Conservation (phyloP, 352 stramenopile species). For the Globisporangium echinulatum region DNA sequence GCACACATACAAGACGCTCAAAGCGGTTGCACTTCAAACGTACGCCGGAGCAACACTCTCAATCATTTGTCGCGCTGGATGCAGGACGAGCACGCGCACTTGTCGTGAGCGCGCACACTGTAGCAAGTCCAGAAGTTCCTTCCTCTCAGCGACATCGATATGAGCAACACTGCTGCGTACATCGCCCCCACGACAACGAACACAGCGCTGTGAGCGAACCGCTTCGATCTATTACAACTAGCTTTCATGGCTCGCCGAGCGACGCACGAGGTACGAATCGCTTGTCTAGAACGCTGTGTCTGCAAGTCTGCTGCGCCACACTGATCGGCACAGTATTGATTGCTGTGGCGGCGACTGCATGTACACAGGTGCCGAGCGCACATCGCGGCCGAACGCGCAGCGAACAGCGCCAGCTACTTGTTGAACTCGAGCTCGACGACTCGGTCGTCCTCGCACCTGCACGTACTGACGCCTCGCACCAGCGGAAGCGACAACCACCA, state of each 20-base stretch:
- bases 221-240: no score
- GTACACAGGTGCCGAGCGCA: background rate
- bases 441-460: conserved; percentile 17
- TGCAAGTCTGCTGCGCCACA: background rate
- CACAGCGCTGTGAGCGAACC: no score
- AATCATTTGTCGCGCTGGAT: no score
- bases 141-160: no score
- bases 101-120: no score
- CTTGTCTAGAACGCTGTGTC: background rate
- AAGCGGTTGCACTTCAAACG: no score
- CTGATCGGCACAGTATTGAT: background rate
- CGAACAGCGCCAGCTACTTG: conserved; percentile 40
- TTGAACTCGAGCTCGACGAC: conserved; percentile 65
- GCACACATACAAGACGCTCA: no score
- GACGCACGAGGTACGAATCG: conserved; percentile 1
- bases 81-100: no score
- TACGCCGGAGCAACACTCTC: no score
- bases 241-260: conserved; percentile 3
- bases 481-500: background rate
- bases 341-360: background rate
- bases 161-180: background rate
- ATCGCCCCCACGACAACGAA: no score
- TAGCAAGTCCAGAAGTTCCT: no score
- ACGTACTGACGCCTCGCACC: background rate
- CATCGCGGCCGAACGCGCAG: conserved; percentile 9